These are phyloP conservation scores for Phoma sp. DNA, from an alignment of 2,329 filamentous ascomycete species.

Conservation along the genomic window DNA sequence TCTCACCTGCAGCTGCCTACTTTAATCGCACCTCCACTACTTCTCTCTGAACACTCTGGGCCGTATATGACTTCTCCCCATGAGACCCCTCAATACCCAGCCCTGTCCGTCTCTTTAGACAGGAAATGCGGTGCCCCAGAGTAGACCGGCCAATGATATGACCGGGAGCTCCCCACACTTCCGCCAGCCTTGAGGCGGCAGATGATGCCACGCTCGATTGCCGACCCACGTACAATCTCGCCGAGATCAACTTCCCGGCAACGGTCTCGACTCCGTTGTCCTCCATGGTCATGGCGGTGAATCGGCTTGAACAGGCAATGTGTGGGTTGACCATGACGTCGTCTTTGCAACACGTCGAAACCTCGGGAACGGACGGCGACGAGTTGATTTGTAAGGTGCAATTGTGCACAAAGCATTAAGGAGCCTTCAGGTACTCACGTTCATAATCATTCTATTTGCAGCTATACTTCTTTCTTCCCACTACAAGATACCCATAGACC, in stretches of 20 bases:
- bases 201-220: slow-evolving; percentile 6
- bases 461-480: background rate
- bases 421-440: background rate
- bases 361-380: slow-evolving; percentile 13
- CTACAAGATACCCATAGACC: slow-evolving; percentile 1
- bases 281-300: background rate
- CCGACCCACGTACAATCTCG: slow-evolving; percentile 5
- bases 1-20: slow-evolving; percentile 2
- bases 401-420: background rate
- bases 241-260: slow-evolving; percentile 6
- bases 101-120: no score
- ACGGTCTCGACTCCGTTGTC: slow-evolving; percentile 3
- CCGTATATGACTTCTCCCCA: background rate
- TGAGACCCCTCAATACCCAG: background rate
- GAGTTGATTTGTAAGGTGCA: slow-evolving; percentile 18
- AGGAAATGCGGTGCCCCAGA: no score
- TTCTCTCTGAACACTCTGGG: background rate
- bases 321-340: slow-evolving; percentile 13
- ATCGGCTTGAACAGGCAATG: slow-evolving; percentile 6
- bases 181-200: slow-evolving; percentile 6
- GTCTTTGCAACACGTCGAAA: slow-evolving; percentile 11
- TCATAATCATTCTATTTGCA: background rate
- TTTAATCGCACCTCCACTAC: background rate
- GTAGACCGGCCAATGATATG: background rate
- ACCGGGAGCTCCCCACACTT: background rate